These are phyloP conservation scores for Metschnikowia santaceciliae DNA, from an alignment of 805 yeast species.

Conservation along the genomic window DNA sequence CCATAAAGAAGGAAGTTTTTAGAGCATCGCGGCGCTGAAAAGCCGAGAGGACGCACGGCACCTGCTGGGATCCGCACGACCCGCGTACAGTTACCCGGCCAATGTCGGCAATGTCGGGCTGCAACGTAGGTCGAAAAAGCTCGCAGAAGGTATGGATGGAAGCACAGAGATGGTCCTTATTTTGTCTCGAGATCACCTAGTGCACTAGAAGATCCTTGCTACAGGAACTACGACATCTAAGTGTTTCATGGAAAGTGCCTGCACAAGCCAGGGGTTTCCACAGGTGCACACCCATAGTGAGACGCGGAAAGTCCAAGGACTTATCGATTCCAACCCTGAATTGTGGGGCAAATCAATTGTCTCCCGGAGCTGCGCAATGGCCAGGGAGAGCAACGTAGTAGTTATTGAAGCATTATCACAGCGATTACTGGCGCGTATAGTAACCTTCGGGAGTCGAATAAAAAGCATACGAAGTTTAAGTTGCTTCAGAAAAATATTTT, in stretches of 20 bases:
- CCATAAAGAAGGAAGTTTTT: constrained; percentile 10
- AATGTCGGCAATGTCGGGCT: background rate
- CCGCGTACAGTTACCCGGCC: constrained; percentile 9
- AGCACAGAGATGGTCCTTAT: background rate
- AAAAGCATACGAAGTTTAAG: background rate
- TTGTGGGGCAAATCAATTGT: no score
- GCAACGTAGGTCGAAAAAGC: background rate
- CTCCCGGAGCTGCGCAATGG: no score
- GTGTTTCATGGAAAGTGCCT: no score
- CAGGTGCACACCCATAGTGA: no score
- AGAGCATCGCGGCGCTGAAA: background rate
- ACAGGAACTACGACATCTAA: no score
- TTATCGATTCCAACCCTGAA: no score
- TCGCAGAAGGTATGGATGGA: background rate
- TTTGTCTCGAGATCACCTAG: background rate
- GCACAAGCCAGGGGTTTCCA: no score
- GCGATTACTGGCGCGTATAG: background rate
- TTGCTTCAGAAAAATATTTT: background rate
- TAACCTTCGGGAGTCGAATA: no score
- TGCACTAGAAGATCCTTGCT: no score
- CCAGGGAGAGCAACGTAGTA: no score
- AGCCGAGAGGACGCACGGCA: background rate
- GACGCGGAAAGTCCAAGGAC: no score
- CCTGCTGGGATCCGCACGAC: background rate
- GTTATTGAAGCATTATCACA: background rate